A percentile compares a stretch with the other conserved stretches of the same genome.
These are phyloP conservation scores for Starmerella bombicola DNA, from an alignment of 805 yeast species.

Conservation along the genomic window DNA sequence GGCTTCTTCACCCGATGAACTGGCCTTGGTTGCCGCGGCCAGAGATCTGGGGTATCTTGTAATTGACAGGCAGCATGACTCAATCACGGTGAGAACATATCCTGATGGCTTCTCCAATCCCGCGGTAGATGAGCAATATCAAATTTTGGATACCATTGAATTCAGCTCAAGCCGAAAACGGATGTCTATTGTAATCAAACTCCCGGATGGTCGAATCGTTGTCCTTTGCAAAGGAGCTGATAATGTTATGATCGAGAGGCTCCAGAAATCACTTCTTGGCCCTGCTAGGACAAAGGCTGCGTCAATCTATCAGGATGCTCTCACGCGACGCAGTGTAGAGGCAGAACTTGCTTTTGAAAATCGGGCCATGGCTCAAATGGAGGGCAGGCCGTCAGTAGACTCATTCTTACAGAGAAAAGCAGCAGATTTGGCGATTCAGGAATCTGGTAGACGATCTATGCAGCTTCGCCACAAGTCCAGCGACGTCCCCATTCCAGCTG, in stretches of 20 bases:
- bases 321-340: conserved; percentile 58
- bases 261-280: conserved; percentile 37
- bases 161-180: conserved; percentile 81
- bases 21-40: conserved; percentile 88
- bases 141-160: conserved; percentile 68
- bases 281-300: conserved; percentile 50
- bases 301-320: conserved; percentile 48
- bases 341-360: conserved; percentile 35
- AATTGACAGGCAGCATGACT: conserved; percentile 48
- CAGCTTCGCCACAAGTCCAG: conserved; percentile 6
- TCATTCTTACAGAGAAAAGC: conserved; percentile 16
- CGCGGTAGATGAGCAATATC: conserved; percentile 56
- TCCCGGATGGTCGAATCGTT: conserved; percentile 65
- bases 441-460: conserved; percentile 20
- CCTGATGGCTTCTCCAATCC: conserved; percentile 65
- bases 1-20: conserved; percentile 92
- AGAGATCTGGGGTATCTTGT: conserved; percentile 89
- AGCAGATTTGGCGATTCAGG: conserved; percentile 19
- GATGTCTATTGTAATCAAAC: conserved; percentile 75
- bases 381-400: conserved; percentile 14
- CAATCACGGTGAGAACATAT: conserved; percentile 57
- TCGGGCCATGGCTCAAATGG: conserved; percentile 5
- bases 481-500: neutral
- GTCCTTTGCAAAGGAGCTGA: conserved; percentile 94
- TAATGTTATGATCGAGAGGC: conserved; percentile 66